Percentiles rank a stretch among this genome's conserved stretches.
Conservation (phyloP, 2,329 filamentous ascomycete genomes). For the Capronia epimyces region DNA sequence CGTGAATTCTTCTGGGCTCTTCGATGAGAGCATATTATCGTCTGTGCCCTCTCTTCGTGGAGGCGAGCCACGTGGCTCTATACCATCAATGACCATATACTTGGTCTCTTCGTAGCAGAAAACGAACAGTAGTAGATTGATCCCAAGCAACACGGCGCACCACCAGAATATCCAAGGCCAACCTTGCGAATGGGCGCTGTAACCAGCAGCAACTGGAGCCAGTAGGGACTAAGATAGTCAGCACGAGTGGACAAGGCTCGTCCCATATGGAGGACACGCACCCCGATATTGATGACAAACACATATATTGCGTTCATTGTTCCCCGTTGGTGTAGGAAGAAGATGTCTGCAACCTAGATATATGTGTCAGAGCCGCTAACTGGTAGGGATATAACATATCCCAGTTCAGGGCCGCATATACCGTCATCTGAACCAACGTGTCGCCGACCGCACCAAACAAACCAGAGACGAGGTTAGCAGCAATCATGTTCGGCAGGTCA, state of each 20-base stretch:
- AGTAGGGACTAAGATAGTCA: constrained; percentile 28
- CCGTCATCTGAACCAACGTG: constrained; percentile 41
- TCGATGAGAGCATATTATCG: too few species aligned
- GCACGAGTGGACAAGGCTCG: too few species aligned
- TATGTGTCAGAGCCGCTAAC: too few species aligned
- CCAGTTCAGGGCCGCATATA: too few species aligned
- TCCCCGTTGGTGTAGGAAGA: constrained; percentile 47
- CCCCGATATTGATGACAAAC: constrained; percentile 37
- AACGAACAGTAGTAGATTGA: constrained; percentile 33
- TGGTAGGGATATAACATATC: too few species aligned
- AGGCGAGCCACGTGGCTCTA: too few species aligned
- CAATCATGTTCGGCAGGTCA: constrained; percentile 38
- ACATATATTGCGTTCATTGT: constrained; percentile 48
- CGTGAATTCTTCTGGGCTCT: background rate
- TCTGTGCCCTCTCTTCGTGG: too few species aligned
- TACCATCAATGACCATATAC: constrained; percentile 20
- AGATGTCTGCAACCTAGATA: constrained; percentile 36
- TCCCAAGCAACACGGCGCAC: constrained; percentile 32
- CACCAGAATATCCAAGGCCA: constrained; percentile 38
- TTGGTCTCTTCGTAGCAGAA: constrained; percentile 39
- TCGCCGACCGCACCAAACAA: constrained; percentile 40
- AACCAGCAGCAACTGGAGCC: constrained; percentile 33
- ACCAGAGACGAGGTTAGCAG: constrained; percentile 40
- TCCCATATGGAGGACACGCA: too few species aligned
- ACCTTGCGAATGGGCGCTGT: constrained; percentile 32